phyloP scores from a whole-genome alignment of 352 stramenopile genomes.

The Globisporangium ultimum region DNA sequence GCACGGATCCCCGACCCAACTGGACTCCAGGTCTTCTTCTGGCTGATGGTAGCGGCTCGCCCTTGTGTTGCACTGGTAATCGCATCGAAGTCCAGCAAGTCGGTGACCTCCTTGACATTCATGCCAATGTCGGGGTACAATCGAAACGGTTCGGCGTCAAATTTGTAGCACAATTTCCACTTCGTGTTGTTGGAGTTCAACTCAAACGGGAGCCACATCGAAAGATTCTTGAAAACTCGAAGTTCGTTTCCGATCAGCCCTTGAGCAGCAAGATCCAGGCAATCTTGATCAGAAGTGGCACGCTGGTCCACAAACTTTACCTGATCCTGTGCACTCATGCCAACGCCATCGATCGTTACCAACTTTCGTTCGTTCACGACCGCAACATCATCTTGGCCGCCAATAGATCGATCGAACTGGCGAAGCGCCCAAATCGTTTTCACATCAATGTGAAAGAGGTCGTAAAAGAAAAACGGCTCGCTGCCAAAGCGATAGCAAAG shows the following conservation, averaged over 20 bases:
- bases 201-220: conserved; percentile 57
- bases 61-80: conserved; percentile 24
- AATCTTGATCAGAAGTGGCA: conserved; percentile 25
- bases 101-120: conserved; percentile 48
- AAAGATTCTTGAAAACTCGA: conserved; percentile 32
- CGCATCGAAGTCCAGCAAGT: conserved; percentile 37
- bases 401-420: conserved; percentile 17
- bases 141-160: conserved; percentile 46
- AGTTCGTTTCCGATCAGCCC: conserved; percentile 33
- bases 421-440: conserved; percentile 53
- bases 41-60: conserved; percentile 38
- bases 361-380: conserved; percentile 61
- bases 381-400: conserved; percentile 33
- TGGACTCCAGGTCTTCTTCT: conserved; percentile 43
- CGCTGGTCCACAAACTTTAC: conserved; percentile 47
- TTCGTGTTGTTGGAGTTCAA: conserved; percentile 33
- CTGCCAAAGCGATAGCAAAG: conserved; percentile 62
- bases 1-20: conserved; percentile 41
- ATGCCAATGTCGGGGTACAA: conserved; percentile 40
- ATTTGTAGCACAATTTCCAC: conserved; percentile 70
- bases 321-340: conserved; percentile 38
- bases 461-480: conserved; percentile 55
- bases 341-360: conserved; percentile 52
- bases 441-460: conserved; percentile 50
- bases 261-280: conserved; percentile 28